Evolutionary conservation across 352 stramenopile genomes (phyloP), one percentile per base, ranked within the genome.

Genomic region (Elongisporangium undulatum): DNA sequence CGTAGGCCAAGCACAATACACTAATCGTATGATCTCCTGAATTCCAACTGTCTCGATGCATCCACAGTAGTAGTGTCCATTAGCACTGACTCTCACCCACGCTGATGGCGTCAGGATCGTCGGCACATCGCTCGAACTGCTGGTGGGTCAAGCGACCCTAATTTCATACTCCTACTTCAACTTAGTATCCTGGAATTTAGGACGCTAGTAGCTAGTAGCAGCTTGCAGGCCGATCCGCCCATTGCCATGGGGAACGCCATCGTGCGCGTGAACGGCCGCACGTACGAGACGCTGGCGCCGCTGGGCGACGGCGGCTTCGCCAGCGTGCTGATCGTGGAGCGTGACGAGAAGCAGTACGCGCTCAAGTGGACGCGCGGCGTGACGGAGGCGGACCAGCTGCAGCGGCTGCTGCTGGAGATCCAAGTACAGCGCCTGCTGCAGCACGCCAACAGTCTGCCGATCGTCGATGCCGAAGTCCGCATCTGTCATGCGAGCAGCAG

Each of bases 261-360:
- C 9, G 73, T 79, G 50, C 75, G 73, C n/a, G 69, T 91, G 56
- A 88, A 91, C 52, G 77, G 79, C 20, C 61, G 63, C 45, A 62
- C 67, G 65, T 91, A 83, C 59, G 70, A 82, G 54, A 70, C 78
- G 59, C 51, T 84, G 29, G 64, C 79, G 12, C 59, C 66, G 53
- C 59, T 96, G 3, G 85, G 66, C 4, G 83, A 88, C 2, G 87
- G 87, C 23, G 87, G 87, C 29, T 96, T 89, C 62, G 78, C 83
- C 23, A 65, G 73, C 13, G 87, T 95, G 49, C 82, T 85, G 55
- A 55, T 73, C 19, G 84, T 89, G 50, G 65, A 69, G 19, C 72
- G 78, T 12, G 64, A 69, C 24, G 58, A 67, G 20, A 57, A 67
- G 13, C 41, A 48, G 34, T 76, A 75, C 22, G 87, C 85, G 53